These are phyloP conservation scores for Phytophthora boehmeriae DNA, from an alignment of 352 stramenopile species.

Conservation along the genomic window DNA sequence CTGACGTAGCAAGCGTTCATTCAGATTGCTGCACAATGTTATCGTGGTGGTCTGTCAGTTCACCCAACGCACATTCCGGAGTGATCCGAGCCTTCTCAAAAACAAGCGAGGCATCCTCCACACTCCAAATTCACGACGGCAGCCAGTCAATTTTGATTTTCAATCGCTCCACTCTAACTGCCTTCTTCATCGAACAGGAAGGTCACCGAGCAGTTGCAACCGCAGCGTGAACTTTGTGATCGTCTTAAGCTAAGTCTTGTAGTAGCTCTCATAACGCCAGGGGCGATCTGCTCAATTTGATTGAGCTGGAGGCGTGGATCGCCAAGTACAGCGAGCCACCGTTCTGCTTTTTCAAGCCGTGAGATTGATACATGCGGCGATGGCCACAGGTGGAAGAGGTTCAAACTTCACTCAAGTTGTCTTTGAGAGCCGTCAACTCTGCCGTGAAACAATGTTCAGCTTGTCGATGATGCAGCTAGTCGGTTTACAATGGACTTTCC, in stretches of 20 bases:
- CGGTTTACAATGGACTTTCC: no score
- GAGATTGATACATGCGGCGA: no score
- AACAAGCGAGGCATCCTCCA: neutral
- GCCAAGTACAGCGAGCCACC: conserved; percentile 20
- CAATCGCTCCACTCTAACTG: conserved; percentile 14
- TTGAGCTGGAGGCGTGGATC: conserved; percentile 14
- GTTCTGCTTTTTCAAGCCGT: no score
- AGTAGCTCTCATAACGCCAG: conserved; percentile 18
- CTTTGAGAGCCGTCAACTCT: no score
- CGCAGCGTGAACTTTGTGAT: conserved; percentile 24
- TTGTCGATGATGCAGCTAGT: no score
- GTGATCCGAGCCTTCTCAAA: neutral
- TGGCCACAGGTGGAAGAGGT: no score
- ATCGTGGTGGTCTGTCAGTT: no score
- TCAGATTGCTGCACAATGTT: no score
- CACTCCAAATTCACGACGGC: conserved; percentile 4
- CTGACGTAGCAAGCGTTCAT: no score
- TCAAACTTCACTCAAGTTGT: no score
- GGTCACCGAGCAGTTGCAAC: conserved; percentile 6
- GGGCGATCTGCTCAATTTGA: conserved; percentile 16
- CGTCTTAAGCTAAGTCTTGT: conserved; percentile 19
- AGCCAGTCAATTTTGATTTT: conserved; percentile 7
- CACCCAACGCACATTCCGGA: neutral
- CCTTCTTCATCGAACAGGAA: conserved; percentile 18
- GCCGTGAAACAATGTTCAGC: no score